Percentiles rank a stretch among this genome's conserved stretches.
These are phyloP conservation scores for Chamaenerion angustifolium DNA, from an alignment of 345 rosid species.

Conservation along the genomic window DNA sequence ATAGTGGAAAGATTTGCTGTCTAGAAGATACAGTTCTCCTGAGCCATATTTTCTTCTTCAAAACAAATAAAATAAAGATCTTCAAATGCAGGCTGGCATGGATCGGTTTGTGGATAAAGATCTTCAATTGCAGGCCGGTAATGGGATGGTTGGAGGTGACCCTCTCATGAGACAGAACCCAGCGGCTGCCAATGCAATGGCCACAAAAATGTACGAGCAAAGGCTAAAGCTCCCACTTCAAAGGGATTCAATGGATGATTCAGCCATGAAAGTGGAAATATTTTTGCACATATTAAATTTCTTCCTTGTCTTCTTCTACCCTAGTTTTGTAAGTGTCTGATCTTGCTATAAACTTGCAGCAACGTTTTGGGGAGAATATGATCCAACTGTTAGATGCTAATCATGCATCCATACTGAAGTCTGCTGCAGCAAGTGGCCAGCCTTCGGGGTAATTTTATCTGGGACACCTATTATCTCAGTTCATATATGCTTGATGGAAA, in stretches of 20 bases:
- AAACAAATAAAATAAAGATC: constrained; percentile 26
- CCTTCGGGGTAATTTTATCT: constrained; percentile 66
- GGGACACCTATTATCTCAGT: background rate
- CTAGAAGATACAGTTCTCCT: no score
- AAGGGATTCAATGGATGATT: constrained; percentile 73
- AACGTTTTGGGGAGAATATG: no score
- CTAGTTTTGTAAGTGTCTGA: no score
- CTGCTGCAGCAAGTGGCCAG: constrained; percentile 30
- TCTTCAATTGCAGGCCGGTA: no score
- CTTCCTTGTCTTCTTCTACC: no score
- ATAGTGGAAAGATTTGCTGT: no score
- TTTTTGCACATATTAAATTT: no score
- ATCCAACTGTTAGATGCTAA: no score
- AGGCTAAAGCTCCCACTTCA: constrained; percentile 49
- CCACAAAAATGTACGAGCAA: constrained; percentile 71
- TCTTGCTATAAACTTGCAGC: no score
- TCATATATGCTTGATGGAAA: no score
- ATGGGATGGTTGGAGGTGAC: constrained; percentile 76
- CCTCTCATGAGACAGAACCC: constrained; percentile 64
- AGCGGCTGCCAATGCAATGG: constrained; percentile 60
- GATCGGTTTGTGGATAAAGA: constrained; percentile 94
- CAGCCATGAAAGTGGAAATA: constrained; percentile 52
- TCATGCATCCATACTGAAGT: no score
- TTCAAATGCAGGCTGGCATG: constrained; percentile 86
- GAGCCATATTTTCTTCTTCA: background rate